Evolutionary conservation across 805 yeast genomes (phyloP).

Genomic region (Wickerhamiella dianesei): DNA sequence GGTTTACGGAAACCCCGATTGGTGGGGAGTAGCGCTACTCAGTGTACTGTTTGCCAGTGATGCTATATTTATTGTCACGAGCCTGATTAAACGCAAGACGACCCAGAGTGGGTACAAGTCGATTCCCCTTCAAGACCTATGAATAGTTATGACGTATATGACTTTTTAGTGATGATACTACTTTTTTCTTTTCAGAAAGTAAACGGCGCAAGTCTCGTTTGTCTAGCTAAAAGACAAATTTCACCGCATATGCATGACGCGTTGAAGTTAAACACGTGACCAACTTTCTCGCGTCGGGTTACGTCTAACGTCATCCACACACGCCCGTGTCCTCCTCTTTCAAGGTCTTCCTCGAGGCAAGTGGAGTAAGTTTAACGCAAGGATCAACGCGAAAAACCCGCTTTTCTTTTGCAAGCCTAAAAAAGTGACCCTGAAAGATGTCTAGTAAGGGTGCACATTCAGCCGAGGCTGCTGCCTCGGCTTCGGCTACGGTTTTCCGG

Average conservation of each 20-base stretch:
- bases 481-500: constrained; percentile 8
- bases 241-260: no score
- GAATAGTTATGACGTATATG: no score
- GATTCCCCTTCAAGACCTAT: neutral
- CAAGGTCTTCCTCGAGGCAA: neutral
- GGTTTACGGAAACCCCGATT: neutral
- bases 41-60: neutral
- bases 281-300: neutral
- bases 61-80: neutral
- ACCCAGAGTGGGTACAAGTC: neutral
- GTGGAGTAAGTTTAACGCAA: neutral
- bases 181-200: no score
- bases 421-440: no score
- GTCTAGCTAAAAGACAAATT: no score
- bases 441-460: neutral
- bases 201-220: no score
- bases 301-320: neutral
- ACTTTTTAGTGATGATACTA: no score
- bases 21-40: neutral
- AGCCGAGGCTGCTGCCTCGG: neutral
- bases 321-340: neutral
- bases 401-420: neutral
- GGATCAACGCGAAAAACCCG: neutral
- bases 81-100: neutral
- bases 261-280: no score